Evolutionary conservation across 371 early-diverging fungal species (phyloP).

Genomic region (Apophysomyces sp.): DNA sequence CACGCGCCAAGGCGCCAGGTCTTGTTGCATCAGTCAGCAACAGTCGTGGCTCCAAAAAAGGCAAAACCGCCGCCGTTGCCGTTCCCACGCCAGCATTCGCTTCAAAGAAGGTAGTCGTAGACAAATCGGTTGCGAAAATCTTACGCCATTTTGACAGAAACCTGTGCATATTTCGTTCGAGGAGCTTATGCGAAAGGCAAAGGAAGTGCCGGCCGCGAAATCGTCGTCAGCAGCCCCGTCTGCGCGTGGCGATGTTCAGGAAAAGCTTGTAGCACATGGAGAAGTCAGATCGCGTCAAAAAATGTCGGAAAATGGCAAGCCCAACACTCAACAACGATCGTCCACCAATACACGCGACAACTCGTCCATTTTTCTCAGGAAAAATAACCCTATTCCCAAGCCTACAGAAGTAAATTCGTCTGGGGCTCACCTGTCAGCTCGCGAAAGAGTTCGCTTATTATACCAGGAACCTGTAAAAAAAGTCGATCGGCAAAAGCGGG

Average conservation of each 20-base stretch:
- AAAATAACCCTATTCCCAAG: background rate
- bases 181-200: conserved; percentile 34
- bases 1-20: background rate
- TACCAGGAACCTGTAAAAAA: conserved; percentile 14
- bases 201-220: conserved; percentile 19
- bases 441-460: conserved; percentile 12
- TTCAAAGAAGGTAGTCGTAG: background rate
- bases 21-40: background rate
- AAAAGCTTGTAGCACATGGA: conserved; percentile 4
- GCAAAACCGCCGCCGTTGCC: background rate
- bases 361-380: background rate
- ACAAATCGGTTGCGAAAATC: background rate
- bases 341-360: conserved; percentile 19
- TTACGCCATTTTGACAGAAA: conserved; percentile 14
- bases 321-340: background rate
- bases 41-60: background rate
- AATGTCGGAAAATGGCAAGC: background rate
- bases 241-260: background rate
- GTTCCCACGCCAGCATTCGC: background rate
- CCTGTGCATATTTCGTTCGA: conserved; percentile 38
- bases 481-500: conserved; percentile 27
- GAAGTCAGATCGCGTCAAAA: conserved; percentile 10
- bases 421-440: conserved; percentile 7
- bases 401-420: background rate
- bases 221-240: background rate